Percentiles rank a stretch among this genome's conserved stretches.
These are phyloP conservation scores for Diaporthe sp. DNA, from an alignment of 2,329 filamentous ascomycete species.

Conservation along the genomic window DNA sequence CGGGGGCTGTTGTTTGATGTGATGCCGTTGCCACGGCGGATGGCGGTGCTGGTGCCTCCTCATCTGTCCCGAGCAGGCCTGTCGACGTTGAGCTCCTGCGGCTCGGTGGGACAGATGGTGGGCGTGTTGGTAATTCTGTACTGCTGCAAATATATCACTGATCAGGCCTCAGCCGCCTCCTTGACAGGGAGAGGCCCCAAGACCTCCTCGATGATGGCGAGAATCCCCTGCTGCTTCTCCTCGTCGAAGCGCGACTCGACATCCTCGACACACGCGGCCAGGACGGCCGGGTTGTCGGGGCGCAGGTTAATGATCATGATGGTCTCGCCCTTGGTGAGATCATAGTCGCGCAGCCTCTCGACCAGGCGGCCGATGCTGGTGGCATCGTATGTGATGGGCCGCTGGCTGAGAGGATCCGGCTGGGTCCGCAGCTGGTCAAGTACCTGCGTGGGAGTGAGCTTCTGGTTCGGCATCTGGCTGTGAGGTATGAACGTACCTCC, in stretches of 20 bases:
- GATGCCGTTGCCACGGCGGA: slow-evolving; percentile 18
- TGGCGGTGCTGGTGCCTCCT: not conserved
- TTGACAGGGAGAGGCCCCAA: slow-evolving; percentile 61
- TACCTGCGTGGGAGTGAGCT: slow-evolving; percentile 54
- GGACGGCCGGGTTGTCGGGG: slow-evolving; percentile 64
- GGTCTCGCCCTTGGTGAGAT: slow-evolving; percentile 74
- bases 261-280: slow-evolving; percentile 75
- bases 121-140: not conserved
- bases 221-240: slow-evolving; percentile 68
- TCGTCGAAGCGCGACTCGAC: slow-evolving; percentile 69
- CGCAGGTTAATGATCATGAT: slow-evolving; percentile 76
- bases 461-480: not conserved
- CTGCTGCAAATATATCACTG: not conserved
- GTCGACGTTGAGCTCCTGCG: too few relatives aligned
- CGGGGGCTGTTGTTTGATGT: slow-evolving; percentile 64
- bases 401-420: slow-evolving; percentile 66
- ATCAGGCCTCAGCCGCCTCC: slow-evolving; percentile 33
- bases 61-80: not conserved
- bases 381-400: slow-evolving; percentile 63
- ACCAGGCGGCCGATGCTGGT: slow-evolving; percentile 64
- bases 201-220: slow-evolving; percentile 65
- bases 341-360: slow-evolving; percentile 63
- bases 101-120: not conserved
- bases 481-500: slow-evolving; percentile 62
- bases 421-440: slow-evolving; percentile 67